Conservation (phyloP, 345 rosid genomes). For the Eucalyptus leucophloia region DNA sequence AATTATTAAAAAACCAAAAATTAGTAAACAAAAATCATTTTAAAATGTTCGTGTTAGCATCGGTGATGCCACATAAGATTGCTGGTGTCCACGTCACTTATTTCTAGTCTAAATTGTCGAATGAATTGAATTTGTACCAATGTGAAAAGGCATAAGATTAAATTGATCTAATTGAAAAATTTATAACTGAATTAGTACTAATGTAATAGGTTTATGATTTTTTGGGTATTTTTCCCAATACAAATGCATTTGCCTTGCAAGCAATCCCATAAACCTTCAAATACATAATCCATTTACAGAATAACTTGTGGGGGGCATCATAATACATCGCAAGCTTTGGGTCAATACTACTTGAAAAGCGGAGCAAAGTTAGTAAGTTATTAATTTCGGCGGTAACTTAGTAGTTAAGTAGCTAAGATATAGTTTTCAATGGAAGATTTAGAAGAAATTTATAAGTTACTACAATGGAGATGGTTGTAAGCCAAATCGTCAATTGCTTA, state of each 20-base stretch:
- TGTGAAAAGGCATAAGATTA: too few relatives aligned
- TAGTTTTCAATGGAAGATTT: not conserved
- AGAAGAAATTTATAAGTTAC: not conserved
- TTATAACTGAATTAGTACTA: rapidly evolving
- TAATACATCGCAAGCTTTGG: not conserved
- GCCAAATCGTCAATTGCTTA: too few relatives aligned
- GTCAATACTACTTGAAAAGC: not conserved
- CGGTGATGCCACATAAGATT: rapidly evolving
- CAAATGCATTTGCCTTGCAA: not conserved
- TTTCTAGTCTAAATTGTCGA: rapidly evolving
- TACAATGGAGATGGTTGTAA: too few relatives aligned
- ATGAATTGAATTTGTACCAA: too few relatives aligned
- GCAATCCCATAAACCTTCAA: not conserved
- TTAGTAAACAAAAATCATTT: too few relatives aligned
- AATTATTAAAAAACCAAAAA: too few relatives aligned
- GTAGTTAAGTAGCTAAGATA: not conserved
- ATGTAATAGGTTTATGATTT: rapidly evolving
- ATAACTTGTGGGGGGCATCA: not conserved
- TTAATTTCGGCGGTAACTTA: not conserved
- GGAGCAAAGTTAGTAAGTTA: not conserved
- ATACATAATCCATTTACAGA: too few relatives aligned
- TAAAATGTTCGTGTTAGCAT: too few relatives aligned
- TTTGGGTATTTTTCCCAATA: rapidly evolving
- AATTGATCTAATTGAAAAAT: too few relatives aligned
- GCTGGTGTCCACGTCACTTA: rapidly evolving